Conservation (phyloP, 805 yeast species). For the Osmozyma mogii region DNA sequence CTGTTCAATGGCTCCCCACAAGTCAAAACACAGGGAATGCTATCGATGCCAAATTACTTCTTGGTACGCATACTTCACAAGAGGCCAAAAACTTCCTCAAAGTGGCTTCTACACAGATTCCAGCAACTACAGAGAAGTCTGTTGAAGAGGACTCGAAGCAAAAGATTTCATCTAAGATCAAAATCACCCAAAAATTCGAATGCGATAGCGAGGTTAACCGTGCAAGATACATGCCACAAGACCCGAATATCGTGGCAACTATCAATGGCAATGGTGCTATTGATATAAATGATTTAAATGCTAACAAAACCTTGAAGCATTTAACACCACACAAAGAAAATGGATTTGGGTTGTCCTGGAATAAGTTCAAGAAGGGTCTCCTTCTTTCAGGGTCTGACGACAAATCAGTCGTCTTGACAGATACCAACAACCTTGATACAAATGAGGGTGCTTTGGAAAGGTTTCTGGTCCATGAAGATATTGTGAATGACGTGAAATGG, state of each 20-base stretch:
- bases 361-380: conserved; percentile 36
- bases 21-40: conserved; percentile 13
- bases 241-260: conserved; percentile 48
- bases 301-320: conserved; percentile 4
- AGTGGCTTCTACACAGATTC: conserved; percentile 54
- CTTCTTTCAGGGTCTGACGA: conserved; percentile 64
- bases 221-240: conserved; percentile 63
- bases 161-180: conserved; percentile 47
- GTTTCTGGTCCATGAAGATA: conserved; percentile 37
- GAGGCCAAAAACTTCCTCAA: conserved; percentile 61
- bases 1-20: conserved; percentile 69
- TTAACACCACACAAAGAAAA: conserved; percentile 52
- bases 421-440: conserved; percentile 19
- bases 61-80: conserved; percentile 73
- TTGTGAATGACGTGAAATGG: conserved; percentile 76
- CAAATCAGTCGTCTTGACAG: conserved; percentile 54
- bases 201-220: conserved; percentile 65
- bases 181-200: conserved; percentile 50
- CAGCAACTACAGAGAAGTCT: conserved; percentile 20
- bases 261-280: conserved; percentile 63
- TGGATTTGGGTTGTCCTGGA: conserved; percentile 75
- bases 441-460: conserved; percentile 7
- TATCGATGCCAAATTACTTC: conserved; percentile 43
- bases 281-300: conserved; percentile 40
- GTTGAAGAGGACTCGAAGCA: conserved; percentile 14